These are phyloP conservation scores for Trichophyton simii DNA, from an alignment of 2,329 filamentous ascomycete species.

Conservation along the genomic window DNA sequence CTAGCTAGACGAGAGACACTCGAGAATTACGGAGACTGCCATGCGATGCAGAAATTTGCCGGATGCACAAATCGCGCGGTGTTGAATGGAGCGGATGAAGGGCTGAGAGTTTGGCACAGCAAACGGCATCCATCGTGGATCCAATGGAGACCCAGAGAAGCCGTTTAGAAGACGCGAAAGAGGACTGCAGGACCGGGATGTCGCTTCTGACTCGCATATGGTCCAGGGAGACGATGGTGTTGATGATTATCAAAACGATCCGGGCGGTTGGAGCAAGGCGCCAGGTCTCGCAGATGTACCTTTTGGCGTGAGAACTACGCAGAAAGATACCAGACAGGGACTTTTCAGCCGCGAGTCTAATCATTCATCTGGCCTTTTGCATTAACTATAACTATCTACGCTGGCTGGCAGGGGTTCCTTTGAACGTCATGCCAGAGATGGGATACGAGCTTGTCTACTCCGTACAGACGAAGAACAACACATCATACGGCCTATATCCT, in stretches of 20 bases:
- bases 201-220: neutral
- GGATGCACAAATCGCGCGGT: slow-evolving; percentile 14
- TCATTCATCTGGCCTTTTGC: no score
- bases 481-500: neutral
- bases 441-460: neutral
- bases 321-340: neutral
- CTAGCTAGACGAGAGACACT: neutral
- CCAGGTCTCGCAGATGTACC: neutral
- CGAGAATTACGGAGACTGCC: neutral
- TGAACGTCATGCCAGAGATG: neutral
- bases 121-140: neutral
- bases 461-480: neutral
- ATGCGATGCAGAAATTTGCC: neutral
- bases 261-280: neutral
- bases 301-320: neutral
- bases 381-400: no score
- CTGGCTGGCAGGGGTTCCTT: neutral
- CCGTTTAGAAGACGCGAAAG: neutral
- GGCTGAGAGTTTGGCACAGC: neutral
- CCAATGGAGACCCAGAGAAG: neutral
- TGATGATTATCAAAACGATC: neutral
- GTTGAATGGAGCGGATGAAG: neutral
- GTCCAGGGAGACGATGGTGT: neutral
- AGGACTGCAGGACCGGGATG: neutral
- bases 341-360: neutral